Evolutionary conservation across 352 stramenopile genomes (phyloP).

Genomic region (Pythium scleroteichum): DNA sequence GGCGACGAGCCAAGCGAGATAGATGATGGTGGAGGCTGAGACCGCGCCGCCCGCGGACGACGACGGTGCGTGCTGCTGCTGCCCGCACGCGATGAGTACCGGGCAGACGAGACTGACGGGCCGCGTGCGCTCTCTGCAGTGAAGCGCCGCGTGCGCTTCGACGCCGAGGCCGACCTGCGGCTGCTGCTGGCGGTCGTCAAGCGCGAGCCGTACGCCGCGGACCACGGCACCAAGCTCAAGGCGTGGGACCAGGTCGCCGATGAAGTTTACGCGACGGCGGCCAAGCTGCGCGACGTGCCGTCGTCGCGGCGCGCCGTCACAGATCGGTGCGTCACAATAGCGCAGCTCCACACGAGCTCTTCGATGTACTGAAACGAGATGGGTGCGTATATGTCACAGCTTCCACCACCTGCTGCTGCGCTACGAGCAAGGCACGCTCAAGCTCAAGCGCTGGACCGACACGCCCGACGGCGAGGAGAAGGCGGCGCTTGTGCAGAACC

Average conservation of each 20-base stretch:
- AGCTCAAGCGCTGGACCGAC: constrained; percentile 34
- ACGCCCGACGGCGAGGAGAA: constrained; percentile 29
- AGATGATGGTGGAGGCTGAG: constrained; percentile 7
- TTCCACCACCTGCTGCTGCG: constrained; percentile 44
- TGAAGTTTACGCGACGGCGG: constrained; percentile 35
- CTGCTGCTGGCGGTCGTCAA: constrained; percentile 44
- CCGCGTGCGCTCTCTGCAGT: constrained; percentile 9
- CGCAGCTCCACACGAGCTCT: too few relatives aligned
- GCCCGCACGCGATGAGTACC: too few relatives aligned
- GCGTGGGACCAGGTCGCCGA: constrained; percentile 52
- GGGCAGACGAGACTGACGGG: not conserved
- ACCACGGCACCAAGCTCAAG: constrained; percentile 51
- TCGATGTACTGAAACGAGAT: too few relatives aligned
- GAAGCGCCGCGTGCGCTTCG: constrained; percentile 38
- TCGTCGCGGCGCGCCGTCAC: constrained; percentile 42
- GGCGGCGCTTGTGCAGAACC: constrained; percentile 28
- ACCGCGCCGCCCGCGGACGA: constrained; percentile 15
- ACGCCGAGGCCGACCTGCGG: constrained; percentile 41
- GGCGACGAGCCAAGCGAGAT: too few relatives aligned
- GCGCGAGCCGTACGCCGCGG: constrained; percentile 45
- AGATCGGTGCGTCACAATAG: constrained; percentile 30
- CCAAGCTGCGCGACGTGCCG: constrained; percentile 32
- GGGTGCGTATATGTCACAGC: constrained; percentile 8
- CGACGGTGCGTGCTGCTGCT: constrained; percentile 21
- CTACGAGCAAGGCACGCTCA: constrained; percentile 35